Base-by-base conservation (phyloP, 306 rosid genomes). In the Vigna trinervia region DNA sequence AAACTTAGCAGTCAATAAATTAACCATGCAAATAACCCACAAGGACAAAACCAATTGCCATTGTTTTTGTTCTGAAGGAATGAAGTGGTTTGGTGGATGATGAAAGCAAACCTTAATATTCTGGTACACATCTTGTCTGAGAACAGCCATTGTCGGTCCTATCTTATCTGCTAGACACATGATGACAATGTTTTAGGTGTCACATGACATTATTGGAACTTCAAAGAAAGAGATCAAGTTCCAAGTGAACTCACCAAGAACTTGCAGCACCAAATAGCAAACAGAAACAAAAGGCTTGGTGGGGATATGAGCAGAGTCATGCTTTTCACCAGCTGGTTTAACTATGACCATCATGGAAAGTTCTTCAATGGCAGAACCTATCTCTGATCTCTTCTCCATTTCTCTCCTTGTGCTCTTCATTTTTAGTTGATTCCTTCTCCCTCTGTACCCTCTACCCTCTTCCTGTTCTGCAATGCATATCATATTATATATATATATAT, bases 81-180 rank as follows among this genome's bases (percentile, higher is more conserved):
- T 23, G 36, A 57, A 23, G 9, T 32, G n/a, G 36, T 26, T 59
- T 59, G 39, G 5, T 59, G 65, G 38, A 4, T 59, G 64, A 58
- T 58, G n/a, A 22, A 57, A 39, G n/a, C 5, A 67, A 61, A 93
- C 96, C 97, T 84, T 87, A 78, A 95, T 90, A 80, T 95, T 95
- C 65, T 90, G 96, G 73, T 82, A 71, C 62, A 95, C 82, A 41
- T 95, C 97, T 71, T 92, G 92, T 71, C 97, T 87, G 69, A 95
- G 41, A 79, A 95, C 98, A 60, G 91, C 82, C 98, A 95, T 95
- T 19, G 91, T 87, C 59, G 97, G 98, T 11, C 97, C 98, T 69
- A 95, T 88, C 85, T 90, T 88, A 87, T 95, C 98, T 94, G 92
- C 81, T 83, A 45, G 36, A 66, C 22, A 2, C 75, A 80, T 6